Evolutionary conservation across 192 early-diverging fungal genomes (phyloP).

Genomic region (Coemansia sp.): DNA sequence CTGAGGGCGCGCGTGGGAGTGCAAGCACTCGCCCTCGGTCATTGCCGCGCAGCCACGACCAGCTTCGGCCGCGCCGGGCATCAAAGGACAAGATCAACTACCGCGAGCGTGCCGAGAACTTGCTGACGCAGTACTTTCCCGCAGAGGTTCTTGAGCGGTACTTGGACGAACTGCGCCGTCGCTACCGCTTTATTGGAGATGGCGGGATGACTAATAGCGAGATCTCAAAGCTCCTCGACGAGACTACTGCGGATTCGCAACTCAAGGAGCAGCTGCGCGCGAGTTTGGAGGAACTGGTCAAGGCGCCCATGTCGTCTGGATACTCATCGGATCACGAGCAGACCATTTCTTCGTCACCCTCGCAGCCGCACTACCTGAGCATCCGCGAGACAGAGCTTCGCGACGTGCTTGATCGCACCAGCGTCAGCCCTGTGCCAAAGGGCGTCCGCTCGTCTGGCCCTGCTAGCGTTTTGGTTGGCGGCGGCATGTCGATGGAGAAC

Average conservation of each 20-base stretch:
- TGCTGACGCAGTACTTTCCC: conserved; percentile 54
- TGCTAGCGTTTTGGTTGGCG: conserved; percentile 35
- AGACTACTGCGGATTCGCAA: conserved; percentile 34
- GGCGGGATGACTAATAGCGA: conserved; percentile 49
- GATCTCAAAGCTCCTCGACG: conserved; percentile 37
- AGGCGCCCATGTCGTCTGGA: conserved; percentile 15
- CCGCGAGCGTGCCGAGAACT: conserved; percentile 46
- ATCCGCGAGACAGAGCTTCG: conserved; percentile 53
- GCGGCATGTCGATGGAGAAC: conserved; percentile 48
- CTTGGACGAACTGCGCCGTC: conserved; percentile 53
- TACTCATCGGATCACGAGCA: conserved; percentile 46
- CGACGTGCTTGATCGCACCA: conserved; percentile 49
- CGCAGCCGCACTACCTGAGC: conserved; percentile 43
- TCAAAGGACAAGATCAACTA: conserved; percentile 50
- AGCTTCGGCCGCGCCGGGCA: conserved; percentile 28
- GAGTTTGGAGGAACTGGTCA: conserved; percentile 42
- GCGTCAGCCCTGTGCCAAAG: conserved; percentile 50
- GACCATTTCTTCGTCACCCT: conserved; percentile 20
- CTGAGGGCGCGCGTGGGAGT: conserved; percentile 17
- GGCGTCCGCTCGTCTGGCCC: conserved; percentile 16
- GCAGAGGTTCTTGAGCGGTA: conserved; percentile 42
- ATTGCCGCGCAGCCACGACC: conserved; percentile 19
- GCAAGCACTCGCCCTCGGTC: conserved; percentile 24
- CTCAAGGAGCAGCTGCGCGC: conserved; percentile 55
- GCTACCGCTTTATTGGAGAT: conserved; percentile 53